Percentiles rank a stretch among this genome's conserved stretches.
Conservation (phyloP, 768 basidiomycete genomes). For the Pulveroboletus sp. region DNA sequence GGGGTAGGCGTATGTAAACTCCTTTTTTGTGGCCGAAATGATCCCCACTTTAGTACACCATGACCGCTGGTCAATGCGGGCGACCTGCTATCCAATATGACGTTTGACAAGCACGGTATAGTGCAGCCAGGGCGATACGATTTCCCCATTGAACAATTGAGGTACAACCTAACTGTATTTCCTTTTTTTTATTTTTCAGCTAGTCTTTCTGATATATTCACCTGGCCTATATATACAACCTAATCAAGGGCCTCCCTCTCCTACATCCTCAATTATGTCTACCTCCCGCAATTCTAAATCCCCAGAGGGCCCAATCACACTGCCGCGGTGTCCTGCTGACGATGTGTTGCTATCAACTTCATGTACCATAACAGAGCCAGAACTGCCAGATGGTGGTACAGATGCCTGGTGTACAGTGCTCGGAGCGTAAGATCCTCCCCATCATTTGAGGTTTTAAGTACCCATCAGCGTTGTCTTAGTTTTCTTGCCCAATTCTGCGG, state of each 20-base stretch:
- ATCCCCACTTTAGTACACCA: no score
- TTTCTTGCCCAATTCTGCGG: slow-evolving; percentile 27
- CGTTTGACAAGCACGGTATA: no score
- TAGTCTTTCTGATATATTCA: no score
- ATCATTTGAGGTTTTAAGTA: background rate
- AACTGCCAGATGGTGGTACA: slow-evolving; percentile 15
- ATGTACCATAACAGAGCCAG: background rate
- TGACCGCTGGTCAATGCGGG: no score
- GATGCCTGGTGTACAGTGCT: slow-evolving; percentile 26
- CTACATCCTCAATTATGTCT: slow-evolving; percentile 1
- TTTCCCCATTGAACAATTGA: no score
- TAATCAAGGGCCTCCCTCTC: background rate
- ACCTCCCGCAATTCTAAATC: background rate
- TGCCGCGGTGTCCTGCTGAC: background rate
- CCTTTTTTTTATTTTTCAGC: no score
- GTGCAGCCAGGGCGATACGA: no score
- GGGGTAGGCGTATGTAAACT: slow-evolving; percentile 1
- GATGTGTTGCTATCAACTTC: background rate
- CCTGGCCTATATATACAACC: background rate
- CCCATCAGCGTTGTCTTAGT: slow-evolving; percentile 7
- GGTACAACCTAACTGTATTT: no score
- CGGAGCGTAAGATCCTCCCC: slow-evolving; percentile 19
- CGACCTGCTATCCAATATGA: background rate
- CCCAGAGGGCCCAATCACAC: background rate
- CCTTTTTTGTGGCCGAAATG: no score